Conservation (phyloP, 2,329 filamentous ascomycete genomes). For the Cladosporium oxysporum region DNA sequence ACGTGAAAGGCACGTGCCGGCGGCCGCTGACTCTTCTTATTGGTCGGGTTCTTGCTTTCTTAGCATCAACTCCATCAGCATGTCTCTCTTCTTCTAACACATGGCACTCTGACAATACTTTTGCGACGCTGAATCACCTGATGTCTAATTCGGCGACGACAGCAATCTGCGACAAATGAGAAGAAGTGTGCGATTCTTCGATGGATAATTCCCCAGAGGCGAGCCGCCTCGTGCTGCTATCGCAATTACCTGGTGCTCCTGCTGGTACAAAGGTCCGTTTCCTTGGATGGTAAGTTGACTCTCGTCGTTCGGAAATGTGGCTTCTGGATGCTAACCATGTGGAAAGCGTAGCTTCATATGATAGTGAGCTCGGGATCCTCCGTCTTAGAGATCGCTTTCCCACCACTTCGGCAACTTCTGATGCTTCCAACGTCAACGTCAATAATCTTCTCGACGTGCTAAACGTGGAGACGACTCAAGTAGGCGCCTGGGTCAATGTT, state of each 20-base stretch:
- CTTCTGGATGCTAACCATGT: background rate
- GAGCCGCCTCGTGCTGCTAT: conserved; percentile 51
- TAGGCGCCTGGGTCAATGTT: conserved; percentile 88
- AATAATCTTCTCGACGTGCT: conserved; percentile 68
- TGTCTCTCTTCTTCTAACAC: background rate
- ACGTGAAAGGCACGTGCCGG: conserved; percentile 11
- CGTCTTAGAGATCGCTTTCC: conserved; percentile 69
- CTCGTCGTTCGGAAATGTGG: background rate
- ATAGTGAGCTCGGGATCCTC: conserved; percentile 60
- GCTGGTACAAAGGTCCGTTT: conserved; percentile 83
- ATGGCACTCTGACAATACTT: background rate
- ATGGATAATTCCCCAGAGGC: conserved; percentile 54
- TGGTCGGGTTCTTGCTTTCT: background rate
- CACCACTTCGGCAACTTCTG: conserved; percentile 31
- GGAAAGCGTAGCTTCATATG: conserved; percentile 60
- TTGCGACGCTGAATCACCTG: background rate
- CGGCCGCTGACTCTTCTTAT: background rate
- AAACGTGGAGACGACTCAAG: conserved; percentile 61
- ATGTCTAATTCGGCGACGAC: background rate
- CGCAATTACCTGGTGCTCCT: conserved; percentile 41
- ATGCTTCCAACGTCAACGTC: conserved; percentile 66
- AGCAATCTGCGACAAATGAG: background rate
- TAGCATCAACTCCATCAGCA: background rate
- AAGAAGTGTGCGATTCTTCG: background rate
- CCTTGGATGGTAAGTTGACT: conserved; percentile 74